Evolutionary conservation across 208 protist genomes (phyloP), one percentile per base, ranked within the genome.

Genomic region (Herpetomonas tarakana): DNA sequence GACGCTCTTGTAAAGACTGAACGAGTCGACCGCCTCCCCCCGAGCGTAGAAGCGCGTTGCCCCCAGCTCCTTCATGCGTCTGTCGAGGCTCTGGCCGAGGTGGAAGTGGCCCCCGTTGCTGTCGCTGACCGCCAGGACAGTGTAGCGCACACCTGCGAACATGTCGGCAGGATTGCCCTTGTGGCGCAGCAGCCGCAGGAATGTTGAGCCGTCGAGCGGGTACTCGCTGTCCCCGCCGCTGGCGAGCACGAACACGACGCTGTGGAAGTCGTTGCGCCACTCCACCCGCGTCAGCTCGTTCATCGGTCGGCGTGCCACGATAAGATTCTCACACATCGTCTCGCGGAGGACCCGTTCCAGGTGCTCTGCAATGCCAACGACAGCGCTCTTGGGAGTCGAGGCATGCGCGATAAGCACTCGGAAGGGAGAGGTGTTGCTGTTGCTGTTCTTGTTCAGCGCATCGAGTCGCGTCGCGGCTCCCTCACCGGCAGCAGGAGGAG

Each of bases 11-110:
- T 88, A 66, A 24, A 85, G 29, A 1, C 77, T 54, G 35, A 67
- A 63, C 9, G 74, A 78, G 26, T 86, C 86, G 39, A 84, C 71
- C 24, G 72, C 83, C 46, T 91, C 83, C 2, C 78, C 86, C 16
- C 71, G 70, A 1, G 61, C 57, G 57, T 74, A 78, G 45, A 85
- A 83, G n/a, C 76, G 76, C 14, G 69, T 72, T 28, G 58, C 82
- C 47, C 82, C 78, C 1, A 91, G 75, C 59, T 86, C 77, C 54
- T 73, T 61, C 27, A 93, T 30, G 1, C 75, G 74, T 2, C 68
- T 69, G 41, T 92, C 83, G 21, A 92, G 59, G 31, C 59, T 26
- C 38, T 58, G 71, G 0, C 63, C 81, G 25, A 52, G 44, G 31
- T 73, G 69, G 31, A 81, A 83, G 26, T 57, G 27, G n/a, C 53